A percentile compares a stretch with the other conserved stretches of the same genome.
These are phyloP conservation scores for Plasmodium reichenowi DNA, from an alignment of 169 alveolate genomes.

Conservation along the genomic window DNA sequence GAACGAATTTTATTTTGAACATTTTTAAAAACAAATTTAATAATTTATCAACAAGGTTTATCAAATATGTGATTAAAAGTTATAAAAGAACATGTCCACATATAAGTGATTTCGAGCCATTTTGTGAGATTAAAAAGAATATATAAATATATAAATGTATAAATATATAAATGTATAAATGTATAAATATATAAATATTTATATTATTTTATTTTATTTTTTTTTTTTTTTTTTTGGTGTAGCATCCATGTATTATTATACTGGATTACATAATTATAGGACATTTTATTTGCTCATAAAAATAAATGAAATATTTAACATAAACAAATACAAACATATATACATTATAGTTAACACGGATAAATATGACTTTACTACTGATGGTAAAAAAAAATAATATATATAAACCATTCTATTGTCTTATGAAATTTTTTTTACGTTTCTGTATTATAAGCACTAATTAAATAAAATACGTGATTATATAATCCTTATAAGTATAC, in stretches of 20 bases:
- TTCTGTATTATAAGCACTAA: background rate
- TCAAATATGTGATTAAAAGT: constrained; percentile 50
- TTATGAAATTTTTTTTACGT: background rate
- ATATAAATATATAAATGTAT: background rate
- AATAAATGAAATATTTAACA: constrained; percentile 72
- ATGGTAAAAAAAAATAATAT: constrained; percentile 30
- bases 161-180: background rate
- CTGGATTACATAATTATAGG: constrained; percentile 73
- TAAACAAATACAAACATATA: constrained; percentile 69
- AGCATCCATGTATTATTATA: constrained; percentile 77
- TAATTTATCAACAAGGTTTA: constrained; percentile 50
- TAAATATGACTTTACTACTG: constrained; percentile 70
- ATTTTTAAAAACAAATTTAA: constrained; percentile 65
- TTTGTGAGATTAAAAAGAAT: constrained; percentile 25
- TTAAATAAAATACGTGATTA: background rate
- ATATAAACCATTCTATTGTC: background rate
- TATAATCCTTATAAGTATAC: background rate
- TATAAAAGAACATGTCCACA: constrained; percentile 77
- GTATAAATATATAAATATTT: background rate
- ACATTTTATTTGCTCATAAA: constrained; percentile 54
- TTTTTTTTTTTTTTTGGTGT: background rate
- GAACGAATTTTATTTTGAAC: constrained; percentile 58
- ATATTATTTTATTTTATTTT: background rate
- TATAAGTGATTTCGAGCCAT: constrained; percentile 77
- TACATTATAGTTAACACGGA: constrained; percentile 71